These are phyloP conservation scores for Eremomyces bilateralis DNA, from an alignment of 495 filamentous ascomycete species.

Conservation along the genomic window DNA sequence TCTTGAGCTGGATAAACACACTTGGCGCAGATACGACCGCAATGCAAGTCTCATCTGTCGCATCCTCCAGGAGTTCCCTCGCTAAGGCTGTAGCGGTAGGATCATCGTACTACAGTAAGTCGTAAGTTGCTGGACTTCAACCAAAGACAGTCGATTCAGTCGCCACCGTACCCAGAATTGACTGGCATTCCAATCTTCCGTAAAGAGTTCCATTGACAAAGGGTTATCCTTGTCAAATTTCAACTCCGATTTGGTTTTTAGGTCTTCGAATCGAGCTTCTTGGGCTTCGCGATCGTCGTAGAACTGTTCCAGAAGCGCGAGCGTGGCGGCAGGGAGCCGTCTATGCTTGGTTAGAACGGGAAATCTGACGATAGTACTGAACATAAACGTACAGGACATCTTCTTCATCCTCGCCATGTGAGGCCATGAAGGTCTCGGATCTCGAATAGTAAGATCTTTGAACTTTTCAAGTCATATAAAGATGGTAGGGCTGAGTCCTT, in stretches of 20 bases:
- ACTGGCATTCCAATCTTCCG: constrained; percentile 61
- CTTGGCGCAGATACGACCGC: constrained; percentile 54
- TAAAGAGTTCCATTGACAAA: constrained; percentile 48
- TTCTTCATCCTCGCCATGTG: no score
- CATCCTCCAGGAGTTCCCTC: constrained; percentile 34
- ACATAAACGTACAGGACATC: no score
- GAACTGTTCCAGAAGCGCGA: constrained; percentile 44
- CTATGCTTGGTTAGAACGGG: no score
- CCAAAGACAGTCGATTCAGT: neutral
- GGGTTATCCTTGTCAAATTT: constrained; percentile 14
- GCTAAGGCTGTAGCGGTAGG: constrained; percentile 42
- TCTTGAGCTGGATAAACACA: constrained; percentile 53
- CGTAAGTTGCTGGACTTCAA: neutral
- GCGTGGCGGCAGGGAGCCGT: constrained; percentile 34
- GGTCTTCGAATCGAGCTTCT: constrained; percentile 36
- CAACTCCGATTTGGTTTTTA: constrained; percentile 29
- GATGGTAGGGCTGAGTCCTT: no score
- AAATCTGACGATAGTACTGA: no score
- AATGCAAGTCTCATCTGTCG: constrained; percentile 28
- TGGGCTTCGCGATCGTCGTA: constrained; percentile 42
- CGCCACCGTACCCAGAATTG: constrained; percentile 68
- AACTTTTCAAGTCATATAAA: no score
- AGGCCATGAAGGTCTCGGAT: no score
- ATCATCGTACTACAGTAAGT: constrained; percentile 43
- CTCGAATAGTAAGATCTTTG: no score